These are phyloP conservation scores for Juglanconis juglandina DNA, from an alignment of 2,329 filamentous ascomycete species.

Conservation along the genomic window DNA sequence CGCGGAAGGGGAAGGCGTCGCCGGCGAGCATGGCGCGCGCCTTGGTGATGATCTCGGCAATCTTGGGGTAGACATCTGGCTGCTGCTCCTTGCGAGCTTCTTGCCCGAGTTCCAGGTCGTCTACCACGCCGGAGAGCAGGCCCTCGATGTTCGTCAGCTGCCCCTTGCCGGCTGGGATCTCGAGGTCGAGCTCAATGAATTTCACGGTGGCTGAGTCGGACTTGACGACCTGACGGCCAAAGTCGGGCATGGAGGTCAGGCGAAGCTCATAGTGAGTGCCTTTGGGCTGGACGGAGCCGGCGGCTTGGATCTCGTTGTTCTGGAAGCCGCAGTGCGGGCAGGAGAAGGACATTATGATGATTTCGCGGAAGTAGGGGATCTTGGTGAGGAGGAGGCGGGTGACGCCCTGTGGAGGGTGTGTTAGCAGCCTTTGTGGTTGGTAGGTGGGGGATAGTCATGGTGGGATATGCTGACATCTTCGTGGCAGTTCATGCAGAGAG, in stretches of 20 bases:
- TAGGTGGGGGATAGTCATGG: background rate
- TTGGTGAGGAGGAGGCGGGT: conserved; percentile 85
- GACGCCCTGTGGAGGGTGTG: conserved; percentile 55
- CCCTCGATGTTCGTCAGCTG: conserved; percentile 94
- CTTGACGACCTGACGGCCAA: conserved; percentile 86
- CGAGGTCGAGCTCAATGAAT: conserved; percentile 87
- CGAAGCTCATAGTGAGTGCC: conserved; percentile 81
- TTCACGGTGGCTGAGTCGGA: conserved; percentile 82
- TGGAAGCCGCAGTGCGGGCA: conserved; percentile 86
- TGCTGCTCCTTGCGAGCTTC: conserved; percentile 72
- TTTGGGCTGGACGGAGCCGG: conserved; percentile 85
- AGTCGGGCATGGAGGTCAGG: conserved; percentile 68
- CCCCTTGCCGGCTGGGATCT: conserved; percentile 86
- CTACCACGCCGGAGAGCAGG: conserved; percentile 71
- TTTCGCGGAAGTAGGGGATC: conserved; percentile 96
- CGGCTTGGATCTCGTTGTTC: conserved; percentile 92
- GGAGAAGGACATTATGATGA: conserved; percentile 94
- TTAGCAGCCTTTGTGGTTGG: background rate
- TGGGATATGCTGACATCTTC: conserved; percentile 58
- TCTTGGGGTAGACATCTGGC: conserved; percentile 74
- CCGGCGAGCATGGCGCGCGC: conserved; percentile 75
- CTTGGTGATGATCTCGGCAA: conserved; percentile 71
- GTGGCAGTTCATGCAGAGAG: conserved; percentile 82
- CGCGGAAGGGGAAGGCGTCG: conserved; percentile 78
- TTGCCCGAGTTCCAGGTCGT: conserved; percentile 79